These are phyloP conservation scores for Batrachochytrium dendrobatidis DNA, from an alignment of 371 early-diverging fungal species.

Conservation along the genomic window DNA sequence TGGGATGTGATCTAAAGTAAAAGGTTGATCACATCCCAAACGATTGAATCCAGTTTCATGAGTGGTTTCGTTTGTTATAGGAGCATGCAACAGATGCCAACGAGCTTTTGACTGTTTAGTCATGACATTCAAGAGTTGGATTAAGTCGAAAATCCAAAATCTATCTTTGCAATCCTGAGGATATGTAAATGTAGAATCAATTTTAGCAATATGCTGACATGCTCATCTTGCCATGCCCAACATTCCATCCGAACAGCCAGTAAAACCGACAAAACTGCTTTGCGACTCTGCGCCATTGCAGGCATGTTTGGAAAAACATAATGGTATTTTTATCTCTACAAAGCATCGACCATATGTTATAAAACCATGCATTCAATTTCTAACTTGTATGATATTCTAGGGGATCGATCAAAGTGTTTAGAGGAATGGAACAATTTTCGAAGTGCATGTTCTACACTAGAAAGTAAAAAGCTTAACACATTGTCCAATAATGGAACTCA, in stretches of 20 bases:
- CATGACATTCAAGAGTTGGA: neutral
- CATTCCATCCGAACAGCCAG: too few species aligned
- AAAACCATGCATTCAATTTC: neutral
- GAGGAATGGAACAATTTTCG: constrained; percentile 1
- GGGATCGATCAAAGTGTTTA: neutral
- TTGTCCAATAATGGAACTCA: too few species aligned
- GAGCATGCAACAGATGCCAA: neutral
- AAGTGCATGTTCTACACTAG: too few species aligned
- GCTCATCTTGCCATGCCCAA: too few species aligned
- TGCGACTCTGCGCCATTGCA: neutral
- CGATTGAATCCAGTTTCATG: neutral
- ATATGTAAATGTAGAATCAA: neutral
- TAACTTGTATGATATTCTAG: neutral
- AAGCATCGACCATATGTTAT: neutral
- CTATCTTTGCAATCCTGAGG: neutral
- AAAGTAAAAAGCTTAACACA: too few species aligned
- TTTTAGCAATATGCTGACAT: neutral
- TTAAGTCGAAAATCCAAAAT: neutral
- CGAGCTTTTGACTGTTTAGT: too few species aligned
- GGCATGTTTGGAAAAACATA: neutral
- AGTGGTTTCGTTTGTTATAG: neutral
- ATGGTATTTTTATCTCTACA: neutral
- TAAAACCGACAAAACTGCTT: neutral
- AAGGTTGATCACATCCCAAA: neutral
- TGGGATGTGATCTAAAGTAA: neutral